Evolutionary conservation across 2,329 filamentous ascomycete species (phyloP).

Genomic region (Xylaria sp.): DNA sequence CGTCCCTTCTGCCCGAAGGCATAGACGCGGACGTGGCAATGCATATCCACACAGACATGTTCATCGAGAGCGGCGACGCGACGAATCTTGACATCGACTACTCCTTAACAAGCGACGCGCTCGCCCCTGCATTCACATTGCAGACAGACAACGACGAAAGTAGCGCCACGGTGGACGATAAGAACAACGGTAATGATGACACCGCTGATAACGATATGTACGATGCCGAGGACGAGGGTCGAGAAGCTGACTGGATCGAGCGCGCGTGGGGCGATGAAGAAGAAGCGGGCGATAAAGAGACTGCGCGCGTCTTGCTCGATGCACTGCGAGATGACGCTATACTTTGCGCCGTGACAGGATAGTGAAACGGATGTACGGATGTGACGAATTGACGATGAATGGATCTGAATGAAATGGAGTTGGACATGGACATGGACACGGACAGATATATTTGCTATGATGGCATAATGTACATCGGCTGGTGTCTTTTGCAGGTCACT

Average conservation of each 20-base stretch:
- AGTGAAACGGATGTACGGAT: not conserved
- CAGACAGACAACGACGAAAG: constrained; percentile 19
- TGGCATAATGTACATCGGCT: too few relatives aligned
- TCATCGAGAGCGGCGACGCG: constrained; percentile 2
- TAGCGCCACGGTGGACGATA: not conserved
- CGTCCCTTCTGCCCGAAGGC: not conserved
- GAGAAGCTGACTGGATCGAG: constrained; percentile 47
- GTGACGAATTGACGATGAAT: not conserved
- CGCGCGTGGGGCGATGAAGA: constrained; percentile 43
- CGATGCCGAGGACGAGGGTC: not conserved
- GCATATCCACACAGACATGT: constrained; percentile 32
- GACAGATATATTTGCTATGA: too few relatives aligned
- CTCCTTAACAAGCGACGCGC: constrained; percentile 39
- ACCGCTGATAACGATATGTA: constrained; percentile 4
- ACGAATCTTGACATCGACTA: constrained; percentile 39
- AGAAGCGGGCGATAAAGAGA: constrained; percentile 43
- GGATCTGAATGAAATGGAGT: too few relatives aligned
- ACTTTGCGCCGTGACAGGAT: constrained; percentile 20
- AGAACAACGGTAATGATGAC: not conserved
- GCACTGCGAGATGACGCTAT: constrained; percentile 42
- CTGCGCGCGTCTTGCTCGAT: constrained; percentile 47
- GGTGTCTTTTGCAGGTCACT: too few relatives aligned
- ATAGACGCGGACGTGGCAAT: not conserved
- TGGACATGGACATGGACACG: too few relatives aligned
- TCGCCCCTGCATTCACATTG: constrained; percentile 41